Evolutionary conservation across 1,284 basidiomycete genomes (phyloP).

Genomic region (Laetiporus sulphureus): DNA sequence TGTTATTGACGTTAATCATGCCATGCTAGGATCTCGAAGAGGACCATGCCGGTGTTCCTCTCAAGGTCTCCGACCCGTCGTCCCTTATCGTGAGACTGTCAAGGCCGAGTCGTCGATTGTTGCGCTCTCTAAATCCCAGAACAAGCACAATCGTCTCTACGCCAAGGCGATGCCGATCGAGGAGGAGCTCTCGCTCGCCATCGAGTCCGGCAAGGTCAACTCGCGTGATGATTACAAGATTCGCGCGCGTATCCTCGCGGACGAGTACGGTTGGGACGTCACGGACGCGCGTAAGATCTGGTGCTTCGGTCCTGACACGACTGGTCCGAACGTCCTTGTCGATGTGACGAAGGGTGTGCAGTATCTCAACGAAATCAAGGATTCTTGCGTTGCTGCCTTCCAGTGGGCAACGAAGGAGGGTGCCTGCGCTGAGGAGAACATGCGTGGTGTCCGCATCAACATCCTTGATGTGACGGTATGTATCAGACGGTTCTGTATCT

Average conservation of each 20-base stretch:
- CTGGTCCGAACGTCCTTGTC: constrained; percentile 94
- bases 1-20: background rate
- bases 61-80: constrained; percentile 98
- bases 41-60: constrained; percentile 98
- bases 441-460: constrained; percentile 98
- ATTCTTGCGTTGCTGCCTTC: constrained; percentile 98
- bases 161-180: constrained; percentile 90
- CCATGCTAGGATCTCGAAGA: constrained; percentile 84
- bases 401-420: constrained; percentile 99
- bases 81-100: constrained; percentile 98
- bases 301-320: constrained; percentile 99
- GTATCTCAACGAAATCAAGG: constrained; percentile 99
- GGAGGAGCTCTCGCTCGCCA: constrained; percentile 91
- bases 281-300: constrained; percentile 99
- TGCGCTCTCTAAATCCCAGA: constrained; percentile 98
- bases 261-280: constrained; percentile 98
- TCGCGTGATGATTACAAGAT: constrained; percentile 97
- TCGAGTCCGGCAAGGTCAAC: constrained; percentile 84
- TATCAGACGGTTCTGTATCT: constrained; percentile 10
- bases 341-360: constrained; percentile 99
- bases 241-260: constrained; percentile 93
- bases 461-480: constrained; percentile 91
- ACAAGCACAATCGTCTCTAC: constrained; percentile 99
- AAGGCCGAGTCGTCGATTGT: constrained; percentile 94
- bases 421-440: constrained; percentile 94